Percentiles rank a stretch among this genome's conserved stretches.
phyloP scores from a whole-genome alignment of 345 rosid species.

The Salix udensis region DNA sequence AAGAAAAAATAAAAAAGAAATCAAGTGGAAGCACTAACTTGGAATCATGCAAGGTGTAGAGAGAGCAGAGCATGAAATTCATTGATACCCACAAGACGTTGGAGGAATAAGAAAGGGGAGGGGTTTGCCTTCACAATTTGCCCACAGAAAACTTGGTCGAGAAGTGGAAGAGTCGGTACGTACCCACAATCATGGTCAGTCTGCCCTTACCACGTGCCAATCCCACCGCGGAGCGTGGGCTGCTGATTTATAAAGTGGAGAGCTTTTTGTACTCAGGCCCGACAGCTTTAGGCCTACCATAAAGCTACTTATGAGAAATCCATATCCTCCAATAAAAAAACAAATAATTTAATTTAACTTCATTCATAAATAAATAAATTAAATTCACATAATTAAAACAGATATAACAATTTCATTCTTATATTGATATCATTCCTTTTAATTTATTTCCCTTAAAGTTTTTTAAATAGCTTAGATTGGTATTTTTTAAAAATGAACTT shows the following conservation, averaged over 20 bases:
- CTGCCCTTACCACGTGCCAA: slow-evolving; percentile 49
- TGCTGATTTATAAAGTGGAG: slow-evolving; percentile 39
- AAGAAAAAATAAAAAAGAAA: too few species aligned
- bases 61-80: too few species aligned
- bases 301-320: slow-evolving; percentile 18
- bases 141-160: neutral
- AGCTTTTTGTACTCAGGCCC: slow-evolving; percentile 21
- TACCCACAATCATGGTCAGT: slow-evolving; percentile 21
- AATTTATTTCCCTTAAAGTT: too few species aligned
- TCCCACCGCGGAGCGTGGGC: slow-evolving; percentile 22
- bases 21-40: too few species aligned
- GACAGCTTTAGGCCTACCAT: slow-evolving; percentile 39
- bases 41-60: too few species aligned
- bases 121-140: neutral
- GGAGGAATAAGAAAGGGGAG: neutral
- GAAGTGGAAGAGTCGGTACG: slow-evolving; percentile 13
- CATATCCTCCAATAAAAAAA: neutral
- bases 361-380: too few species aligned
- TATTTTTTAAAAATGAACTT: too few species aligned
- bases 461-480: too few species aligned
- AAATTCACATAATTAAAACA: too few species aligned
- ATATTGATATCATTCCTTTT: too few species aligned
- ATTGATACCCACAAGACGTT: neutral
- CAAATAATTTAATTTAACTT: too few species aligned
- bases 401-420: too few species aligned